Conservation (phyloP, 2,329 filamentous ascomycete species). For the Fusarium liriodendri region DNA sequence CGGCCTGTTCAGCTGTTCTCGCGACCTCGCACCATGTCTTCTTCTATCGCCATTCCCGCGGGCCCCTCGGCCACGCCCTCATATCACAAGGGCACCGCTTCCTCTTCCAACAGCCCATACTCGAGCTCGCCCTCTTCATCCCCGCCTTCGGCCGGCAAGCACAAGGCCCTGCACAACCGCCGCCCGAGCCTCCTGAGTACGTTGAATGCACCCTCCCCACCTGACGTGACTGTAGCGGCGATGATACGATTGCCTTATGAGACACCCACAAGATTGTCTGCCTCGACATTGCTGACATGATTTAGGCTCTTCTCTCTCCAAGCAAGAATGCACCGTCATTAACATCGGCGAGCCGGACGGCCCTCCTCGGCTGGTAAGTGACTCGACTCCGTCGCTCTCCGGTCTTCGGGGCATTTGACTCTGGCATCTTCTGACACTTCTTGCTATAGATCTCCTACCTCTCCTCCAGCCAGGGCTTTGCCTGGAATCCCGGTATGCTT, state of each 20-base stretch:
- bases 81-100: constrained; percentile 59
- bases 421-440: constrained; percentile 32
- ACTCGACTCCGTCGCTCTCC: neutral
- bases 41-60: constrained; percentile 76
- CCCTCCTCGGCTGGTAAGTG: constrained; percentile 75
- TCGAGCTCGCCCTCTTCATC: constrained; percentile 61
- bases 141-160: constrained; percentile 63
- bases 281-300: constrained; percentile 43
- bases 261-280: neutral
- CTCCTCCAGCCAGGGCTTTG: constrained; percentile 82
- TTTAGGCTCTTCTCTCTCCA: constrained; percentile 76
- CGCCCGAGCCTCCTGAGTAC: constrained; percentile 73
- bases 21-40: constrained; percentile 62
- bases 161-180: constrained; percentile 63
- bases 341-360: constrained; percentile 81
- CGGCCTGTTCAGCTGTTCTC: constrained; percentile 9
- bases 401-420: neutral
- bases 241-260: constrained; percentile 27
- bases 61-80: constrained; percentile 49
- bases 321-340: constrained; percentile 83
- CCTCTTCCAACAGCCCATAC: constrained; percentile 57
- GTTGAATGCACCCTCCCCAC: constrained; percentile 22
- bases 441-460: constrained; percentile 78
- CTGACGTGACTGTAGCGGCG: constrained; percentile 12
- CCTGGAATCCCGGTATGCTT: constrained; percentile 79